A percentile compares a stretch with the other conserved stretches of the same genome.
phyloP scores from a whole-genome alignment of 345 rosid genomes.

The Bruguiera parviflora region DNA sequence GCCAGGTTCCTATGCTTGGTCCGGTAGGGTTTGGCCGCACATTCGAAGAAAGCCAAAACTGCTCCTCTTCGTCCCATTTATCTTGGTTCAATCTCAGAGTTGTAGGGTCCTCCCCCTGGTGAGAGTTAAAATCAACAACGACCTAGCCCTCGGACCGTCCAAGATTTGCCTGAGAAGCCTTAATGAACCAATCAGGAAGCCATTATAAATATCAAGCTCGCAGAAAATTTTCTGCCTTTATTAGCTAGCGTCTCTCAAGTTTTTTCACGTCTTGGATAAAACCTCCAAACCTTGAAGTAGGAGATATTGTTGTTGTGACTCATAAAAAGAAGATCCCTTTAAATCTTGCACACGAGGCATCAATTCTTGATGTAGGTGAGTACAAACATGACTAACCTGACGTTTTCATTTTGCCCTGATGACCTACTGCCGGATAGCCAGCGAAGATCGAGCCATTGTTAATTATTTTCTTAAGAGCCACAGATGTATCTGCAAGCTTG shows the following conservation, averaged over 20 bases:
- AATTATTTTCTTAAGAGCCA: constrained; percentile 53
- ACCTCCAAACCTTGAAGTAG: constrained; percentile 41
- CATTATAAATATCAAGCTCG: constrained; percentile 64
- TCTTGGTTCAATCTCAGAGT: constrained; percentile 71
- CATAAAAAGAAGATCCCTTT: constrained; percentile 72
- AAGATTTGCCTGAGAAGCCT: constrained; percentile 67
- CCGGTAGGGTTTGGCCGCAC: constrained; percentile 83
- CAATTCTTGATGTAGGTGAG: constrained; percentile 40
- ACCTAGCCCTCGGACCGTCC: constrained; percentile 75
- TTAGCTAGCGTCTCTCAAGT: constrained; percentile 44
- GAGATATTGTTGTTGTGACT: constrained; percentile 66
- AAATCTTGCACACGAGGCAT: constrained; percentile 51
- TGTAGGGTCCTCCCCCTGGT: constrained; percentile 48
- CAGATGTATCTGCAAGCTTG: constrained; percentile 40
- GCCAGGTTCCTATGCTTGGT: constrained; percentile 70
- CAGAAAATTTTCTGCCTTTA: constrained; percentile 54
- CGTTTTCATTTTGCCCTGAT: constrained; percentile 69
- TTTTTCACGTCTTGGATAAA: constrained; percentile 61
- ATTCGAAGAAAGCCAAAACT: constrained; percentile 74
- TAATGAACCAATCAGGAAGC: constrained; percentile 63
- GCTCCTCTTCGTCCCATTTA: constrained; percentile 82
- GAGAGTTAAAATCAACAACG: constrained; percentile 75
- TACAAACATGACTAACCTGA: constrained; percentile 76
- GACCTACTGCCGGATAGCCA: constrained; percentile 77
- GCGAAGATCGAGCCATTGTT: constrained; percentile 73